Conservation (phyloP, 345 rosid species). For the Dovyalis caffra region DNA sequence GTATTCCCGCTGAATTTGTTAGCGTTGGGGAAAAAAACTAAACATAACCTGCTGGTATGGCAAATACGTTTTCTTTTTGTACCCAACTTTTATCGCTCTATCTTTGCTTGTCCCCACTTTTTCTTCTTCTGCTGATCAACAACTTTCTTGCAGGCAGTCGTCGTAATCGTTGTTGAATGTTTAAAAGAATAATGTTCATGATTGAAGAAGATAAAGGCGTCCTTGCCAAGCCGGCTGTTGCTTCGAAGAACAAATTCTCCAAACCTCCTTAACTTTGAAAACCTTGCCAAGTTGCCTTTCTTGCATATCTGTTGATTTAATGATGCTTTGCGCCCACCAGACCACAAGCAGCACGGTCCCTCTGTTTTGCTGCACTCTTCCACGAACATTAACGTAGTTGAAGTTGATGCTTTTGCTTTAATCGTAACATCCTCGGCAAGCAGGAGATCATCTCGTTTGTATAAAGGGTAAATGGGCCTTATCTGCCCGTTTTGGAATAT, state of each 20-base stretch:
- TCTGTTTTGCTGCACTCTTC: constrained; percentile 25
- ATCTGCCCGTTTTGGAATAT: constrained; percentile 46
- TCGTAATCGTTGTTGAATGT: neutral
- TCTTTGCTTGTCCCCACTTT: too few relatives aligned
- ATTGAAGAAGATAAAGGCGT: constrained; percentile 45
- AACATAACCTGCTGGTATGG: constrained; percentile 58
- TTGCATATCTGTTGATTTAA: constrained; percentile 24
- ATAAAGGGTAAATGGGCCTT: constrained; percentile 45
- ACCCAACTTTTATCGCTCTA: constrained; percentile 44
- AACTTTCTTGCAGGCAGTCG: neutral
- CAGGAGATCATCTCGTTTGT: constrained; percentile 33
- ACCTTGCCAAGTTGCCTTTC: constrained; percentile 58
- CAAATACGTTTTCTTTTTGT: constrained; percentile 53
- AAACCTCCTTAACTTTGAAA: constrained; percentile 48
- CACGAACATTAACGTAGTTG: too few relatives aligned
- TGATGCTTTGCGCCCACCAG: constrained; percentile 23
- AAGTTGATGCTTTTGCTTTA: too few relatives aligned
- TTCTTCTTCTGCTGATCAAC: constrained; percentile 9
- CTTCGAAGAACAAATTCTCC: constrained; percentile 38
- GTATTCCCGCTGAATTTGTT: constrained; percentile 59
- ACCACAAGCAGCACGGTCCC: constrained; percentile 50
- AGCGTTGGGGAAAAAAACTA: constrained; percentile 60
- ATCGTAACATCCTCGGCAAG: neutral
- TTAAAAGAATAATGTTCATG: neutral
- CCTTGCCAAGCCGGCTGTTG: constrained; percentile 45